Base-by-base conservation (phyloP, 2,329 filamentous ascomycete genomes). In the Botrytis porri region DNA sequence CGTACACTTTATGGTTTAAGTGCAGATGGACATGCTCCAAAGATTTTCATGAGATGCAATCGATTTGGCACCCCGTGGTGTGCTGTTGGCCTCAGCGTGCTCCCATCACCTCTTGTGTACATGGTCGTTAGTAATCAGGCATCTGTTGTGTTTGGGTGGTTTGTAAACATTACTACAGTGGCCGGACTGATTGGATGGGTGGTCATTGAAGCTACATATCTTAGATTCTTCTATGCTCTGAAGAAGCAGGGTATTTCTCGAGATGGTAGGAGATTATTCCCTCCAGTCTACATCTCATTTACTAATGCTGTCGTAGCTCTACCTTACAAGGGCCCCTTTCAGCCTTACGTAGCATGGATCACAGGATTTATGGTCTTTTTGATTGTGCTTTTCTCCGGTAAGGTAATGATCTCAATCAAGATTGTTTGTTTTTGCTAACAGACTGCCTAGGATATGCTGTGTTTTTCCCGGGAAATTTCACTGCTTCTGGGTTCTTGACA, bases 61-160 rank as follows among this genome's bases (percentile, higher is more conserved):
- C 86, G 86, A 74, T 83, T 84, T 39, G 91, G 91, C 7, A 73
- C 71, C 81, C 57, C 90, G 0, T 91, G 89, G 74, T 82, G 87
- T 45, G 88, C 86, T 73, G 86, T 90, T 14, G 78, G 83, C 9
- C 81, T 88, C n/a, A 87, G 86, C 71, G 81, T 83, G 10, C 81
- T 87, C 1, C 85, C 93, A 76, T 88, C 89, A n/a, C 84, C 90
- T 16, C 85, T 94, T 5, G 88, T 89, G 0, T 94, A 90, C 83
- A 87, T 94, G 81, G 93, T 92, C 80, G 86, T 91, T 51, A 77
- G 76, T 4, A 89, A 86, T 54, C 86, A 86, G 76, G 87, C 77
- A 0, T 81, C 90, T 75, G 88, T 85, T 0, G 89, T 90, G 2
- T 92, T 92, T 76, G 89, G 84, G 79, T 92, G 89, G 89, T 82